Conservation (phyloP, 2,329 filamentous ascomycete genomes). For the Drechslerella stenobrocha region DNA sequence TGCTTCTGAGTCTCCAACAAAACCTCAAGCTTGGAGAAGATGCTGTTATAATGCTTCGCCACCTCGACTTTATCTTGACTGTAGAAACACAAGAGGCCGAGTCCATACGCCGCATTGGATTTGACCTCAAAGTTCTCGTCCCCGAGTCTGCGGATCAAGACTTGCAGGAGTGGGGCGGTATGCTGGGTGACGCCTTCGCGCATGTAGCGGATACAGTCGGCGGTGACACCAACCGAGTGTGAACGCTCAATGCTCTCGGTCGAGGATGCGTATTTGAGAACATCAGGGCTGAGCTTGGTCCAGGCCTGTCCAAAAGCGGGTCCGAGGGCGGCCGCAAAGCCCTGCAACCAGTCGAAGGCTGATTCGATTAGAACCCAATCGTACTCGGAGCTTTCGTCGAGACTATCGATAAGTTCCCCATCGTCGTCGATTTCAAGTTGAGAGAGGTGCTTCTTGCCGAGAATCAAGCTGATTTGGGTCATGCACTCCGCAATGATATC, state of each 20-base stretch:
- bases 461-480: constrained; percentile 73
- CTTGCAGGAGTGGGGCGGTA: constrained; percentile 74
- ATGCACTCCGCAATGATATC: constrained; percentile 69
- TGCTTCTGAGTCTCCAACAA: constrained; percentile 73
- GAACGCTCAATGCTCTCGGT: constrained; percentile 85
- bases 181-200: constrained; percentile 77
- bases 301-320: constrained; percentile 80
- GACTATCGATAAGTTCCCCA: constrained; percentile 67
- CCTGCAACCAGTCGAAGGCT: constrained; percentile 84
- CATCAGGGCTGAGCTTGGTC: constrained; percentile 92
- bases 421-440: constrained; percentile 84
- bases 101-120: constrained; percentile 91
- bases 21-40: constrained; percentile 83
- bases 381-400: constrained; percentile 83
- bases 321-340: constrained; percentile 79
- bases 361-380: constrained; percentile 98
- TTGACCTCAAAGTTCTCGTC: constrained; percentile 91
- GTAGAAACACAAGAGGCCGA: constrained; percentile 80
- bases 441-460: constrained; percentile 88
- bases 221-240: constrained; percentile 86
- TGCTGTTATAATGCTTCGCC: constrained; percentile 72
- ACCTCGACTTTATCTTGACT: constrained; percentile 75
- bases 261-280: constrained; percentile 84
- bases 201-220: constrained; percentile 86
- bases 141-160: constrained; percentile 80